Evolutionary conservation across 495 filamentous ascomycete species (phyloP).

Genomic region (Chaetomium cochliodes): DNA sequence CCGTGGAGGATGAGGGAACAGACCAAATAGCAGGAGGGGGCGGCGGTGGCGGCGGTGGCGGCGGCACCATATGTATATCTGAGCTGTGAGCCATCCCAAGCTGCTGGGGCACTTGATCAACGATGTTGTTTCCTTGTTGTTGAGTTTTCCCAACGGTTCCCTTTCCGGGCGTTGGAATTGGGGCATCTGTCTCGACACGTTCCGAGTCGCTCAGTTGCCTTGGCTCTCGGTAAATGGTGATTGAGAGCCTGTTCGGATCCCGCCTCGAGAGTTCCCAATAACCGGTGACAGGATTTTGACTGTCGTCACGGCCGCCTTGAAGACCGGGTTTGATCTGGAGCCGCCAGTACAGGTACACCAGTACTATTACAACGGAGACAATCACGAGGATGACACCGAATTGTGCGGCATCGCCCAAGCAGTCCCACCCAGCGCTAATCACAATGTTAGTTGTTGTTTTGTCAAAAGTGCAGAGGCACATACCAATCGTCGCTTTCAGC

Average conservation of each 20-base stretch:
- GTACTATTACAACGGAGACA: neutral
- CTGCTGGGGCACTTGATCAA: neutral
- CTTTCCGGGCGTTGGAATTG: neutral
- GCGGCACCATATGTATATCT: slow-evolving; percentile 12
- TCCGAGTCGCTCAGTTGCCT: neutral
- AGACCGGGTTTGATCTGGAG: slow-evolving; percentile 8
- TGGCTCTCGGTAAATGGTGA: slow-evolving; percentile 17
- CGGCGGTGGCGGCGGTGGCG: slow-evolving; percentile 4
- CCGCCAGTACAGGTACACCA: slow-evolving; percentile 15
- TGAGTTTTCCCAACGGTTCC: neutral
- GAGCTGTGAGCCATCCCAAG: neutral
- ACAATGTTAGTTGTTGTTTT: neutral
- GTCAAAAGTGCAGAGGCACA: no score
- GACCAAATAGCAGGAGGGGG: neutral
- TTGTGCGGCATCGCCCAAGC: slow-evolving; percentile 22
- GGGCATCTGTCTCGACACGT: neutral
- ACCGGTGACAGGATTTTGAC: neutral
- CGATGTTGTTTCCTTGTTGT: neutral
- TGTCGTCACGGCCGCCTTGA: neutral
- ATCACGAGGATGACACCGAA: slow-evolving; percentile 25
- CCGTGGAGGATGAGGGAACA: neutral
- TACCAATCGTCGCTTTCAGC: neutral
- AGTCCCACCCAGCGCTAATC: slow-evolving; percentile 25
- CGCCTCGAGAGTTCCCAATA: slow-evolving; percentile 7
- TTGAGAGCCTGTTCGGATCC: slow-evolving; percentile 7